A percentile compares a stretch with the other conserved stretches of the same genome.
Evolutionary conservation across 2,329 filamentous ascomycete genomes (phyloP).

Genomic region (Hawksworthiomyces lignivorus): DNA sequence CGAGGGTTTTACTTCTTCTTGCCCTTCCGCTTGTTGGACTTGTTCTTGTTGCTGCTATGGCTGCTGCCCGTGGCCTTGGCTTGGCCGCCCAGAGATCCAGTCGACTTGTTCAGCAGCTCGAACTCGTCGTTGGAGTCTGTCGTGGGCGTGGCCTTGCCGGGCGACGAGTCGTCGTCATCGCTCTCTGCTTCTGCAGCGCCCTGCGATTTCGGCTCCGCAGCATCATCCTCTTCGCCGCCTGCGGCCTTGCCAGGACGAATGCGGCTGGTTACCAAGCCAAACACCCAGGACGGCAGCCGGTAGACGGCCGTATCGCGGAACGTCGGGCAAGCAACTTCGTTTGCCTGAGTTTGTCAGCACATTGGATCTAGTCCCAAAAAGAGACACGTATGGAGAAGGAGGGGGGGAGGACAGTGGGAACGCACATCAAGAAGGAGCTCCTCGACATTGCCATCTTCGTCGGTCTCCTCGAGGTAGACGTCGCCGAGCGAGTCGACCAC

Average conservation of each 20-base stretch:
- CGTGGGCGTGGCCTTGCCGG: conserved; percentile 43
- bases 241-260: conserved; percentile 11
- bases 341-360: conserved; percentile 42
- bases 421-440: conserved; percentile 85
- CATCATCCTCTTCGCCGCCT: conserved; percentile 14
- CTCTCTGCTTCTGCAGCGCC: no score
- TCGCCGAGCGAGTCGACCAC: conserved; percentile 89
- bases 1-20: conserved; percentile 46
- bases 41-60: conserved; percentile 24
- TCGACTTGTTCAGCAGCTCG: conserved; percentile 55
- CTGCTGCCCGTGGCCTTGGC: conserved; percentile 41
- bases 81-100: conserved; percentile 43
- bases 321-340: conserved; percentile 71
- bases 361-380: no score
- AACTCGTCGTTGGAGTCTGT: conserved; percentile 54
- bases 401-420: conserved; percentile 16
- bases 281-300: conserved; percentile 69
- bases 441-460: conserved; percentile 73
- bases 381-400: background rate
- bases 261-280: conserved; percentile 31
- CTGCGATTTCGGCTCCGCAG: no score
- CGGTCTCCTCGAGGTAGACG: conserved; percentile 88
- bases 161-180: conserved; percentile 38
- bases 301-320: conserved; percentile 76
- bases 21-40: conserved; percentile 45